Percentiles rank a stretch among this genome's conserved stretches.
These are phyloP conservation scores for Saccharomycopsis sp. DNA, from an alignment of 805 yeast genomes.

Conservation along the genomic window DNA sequence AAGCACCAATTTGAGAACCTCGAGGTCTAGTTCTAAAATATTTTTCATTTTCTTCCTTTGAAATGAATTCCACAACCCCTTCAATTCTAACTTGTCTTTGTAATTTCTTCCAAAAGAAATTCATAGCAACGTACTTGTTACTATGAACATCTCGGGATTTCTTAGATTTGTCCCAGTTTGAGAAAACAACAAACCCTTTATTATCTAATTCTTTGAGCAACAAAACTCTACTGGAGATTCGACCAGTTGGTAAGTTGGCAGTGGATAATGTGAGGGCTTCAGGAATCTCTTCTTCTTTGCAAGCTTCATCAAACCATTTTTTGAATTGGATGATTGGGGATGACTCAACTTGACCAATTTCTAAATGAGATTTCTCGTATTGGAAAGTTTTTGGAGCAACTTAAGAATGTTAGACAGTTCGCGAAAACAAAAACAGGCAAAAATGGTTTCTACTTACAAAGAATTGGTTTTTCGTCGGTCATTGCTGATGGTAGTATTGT, in stretches of 20 bases:
- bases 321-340: constrained; percentile 77
- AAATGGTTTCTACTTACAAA: too few relatives aligned
- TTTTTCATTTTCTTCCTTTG: constrained; percentile 63
- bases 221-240: constrained; percentile 78
- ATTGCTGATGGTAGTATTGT: too few relatives aligned
- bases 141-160: constrained; percentile 64
- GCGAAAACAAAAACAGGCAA: too few relatives aligned
- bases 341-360: constrained; percentile 41
- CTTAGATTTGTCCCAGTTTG: constrained; percentile 87
- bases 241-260: constrained; percentile 81
- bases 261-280: constrained; percentile 88
- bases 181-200: constrained; percentile 77
- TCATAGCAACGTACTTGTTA: constrained; percentile 76
- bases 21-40: constrained; percentile 87
- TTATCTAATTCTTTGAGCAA: constrained; percentile 84
- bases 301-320: constrained; percentile 79
- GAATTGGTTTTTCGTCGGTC: too few relatives aligned
- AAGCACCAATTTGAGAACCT: constrained; percentile 91
- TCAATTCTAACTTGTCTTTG: constrained; percentile 94
- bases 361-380: constrained; percentile 61
- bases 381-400: constrained; percentile 89
- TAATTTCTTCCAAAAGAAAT: constrained; percentile 85
- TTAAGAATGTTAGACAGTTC: too few relatives aligned
- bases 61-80: constrained; percentile 70
- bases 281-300: constrained; percentile 52